Percentiles rank a stretch among this genome's conserved stretches.
Conservation (phyloP, 306 rosid genomes). For the Hippophae gyantsensis region DNA sequence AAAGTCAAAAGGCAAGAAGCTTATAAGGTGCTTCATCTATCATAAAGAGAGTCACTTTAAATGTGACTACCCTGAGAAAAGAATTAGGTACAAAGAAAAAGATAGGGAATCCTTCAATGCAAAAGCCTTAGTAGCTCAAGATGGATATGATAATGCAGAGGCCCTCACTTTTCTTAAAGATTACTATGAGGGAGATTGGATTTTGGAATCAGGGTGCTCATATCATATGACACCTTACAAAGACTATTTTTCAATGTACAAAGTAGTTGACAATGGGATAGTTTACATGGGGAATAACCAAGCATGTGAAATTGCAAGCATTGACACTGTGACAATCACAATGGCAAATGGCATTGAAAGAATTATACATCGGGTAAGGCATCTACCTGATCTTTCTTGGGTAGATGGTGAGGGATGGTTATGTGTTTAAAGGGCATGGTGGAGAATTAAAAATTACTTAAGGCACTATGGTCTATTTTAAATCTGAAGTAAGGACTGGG, state of each 20-base stretch:
- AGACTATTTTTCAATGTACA: neutral
- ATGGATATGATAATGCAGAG: neutral
- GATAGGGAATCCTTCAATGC: neutral
- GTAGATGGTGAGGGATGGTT: too few species aligned
- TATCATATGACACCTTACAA: neutral
- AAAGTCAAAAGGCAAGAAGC: neutral
- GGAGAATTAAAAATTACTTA: too few species aligned
- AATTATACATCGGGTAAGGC: too few species aligned
- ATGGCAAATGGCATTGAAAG: too few species aligned
- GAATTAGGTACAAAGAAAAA: neutral
- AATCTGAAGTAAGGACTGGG: neutral
- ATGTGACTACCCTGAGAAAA: neutral
- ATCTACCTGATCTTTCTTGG: too few species aligned
- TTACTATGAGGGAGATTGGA: neutral
- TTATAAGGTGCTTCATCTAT: neutral
- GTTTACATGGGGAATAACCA: too few species aligned
- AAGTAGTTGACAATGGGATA: too few species aligned
- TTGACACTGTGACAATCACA: too few species aligned
- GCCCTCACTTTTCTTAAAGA: neutral
- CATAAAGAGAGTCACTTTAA: neutral
- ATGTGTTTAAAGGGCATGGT: too few species aligned
- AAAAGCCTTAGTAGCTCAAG: neutral
- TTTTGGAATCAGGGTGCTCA: neutral
- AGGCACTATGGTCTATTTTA: too few species aligned
- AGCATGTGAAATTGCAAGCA: too few species aligned